Percentiles rank a stretch among this genome's conserved stretches.
Evolutionary conservation across 148 eudicot genomes (phyloP).

Genomic region (Agrostemma githago): DNA sequence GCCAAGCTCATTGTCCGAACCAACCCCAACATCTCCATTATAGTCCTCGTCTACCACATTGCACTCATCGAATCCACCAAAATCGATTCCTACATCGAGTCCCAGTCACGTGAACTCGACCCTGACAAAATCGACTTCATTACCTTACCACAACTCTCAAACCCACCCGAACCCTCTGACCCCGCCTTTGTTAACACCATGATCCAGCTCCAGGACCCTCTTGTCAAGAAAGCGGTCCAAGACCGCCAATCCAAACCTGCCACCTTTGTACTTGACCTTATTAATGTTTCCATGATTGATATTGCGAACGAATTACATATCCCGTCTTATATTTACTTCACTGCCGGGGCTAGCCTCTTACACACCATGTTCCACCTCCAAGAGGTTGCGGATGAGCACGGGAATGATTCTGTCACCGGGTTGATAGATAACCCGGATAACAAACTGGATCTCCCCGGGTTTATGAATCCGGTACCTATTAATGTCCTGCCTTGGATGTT

Average conservation of each 20-base stretch:
- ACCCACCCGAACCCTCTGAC: constrained; percentile 1
- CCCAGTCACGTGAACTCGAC: constrained; percentile 19
- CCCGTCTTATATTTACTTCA: constrained; percentile 32
- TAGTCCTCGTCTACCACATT: constrained; percentile 36
- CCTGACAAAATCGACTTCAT: constrained; percentile 7
- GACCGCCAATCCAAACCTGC: constrained; percentile 7
- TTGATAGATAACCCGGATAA: constrained; percentile 8
- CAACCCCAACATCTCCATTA: constrained; percentile 26
- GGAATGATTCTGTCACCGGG: not conserved
- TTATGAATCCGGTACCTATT: constrained; percentile 19
- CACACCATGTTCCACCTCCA: constrained; percentile 15
- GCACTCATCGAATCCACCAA: constrained; percentile 8
- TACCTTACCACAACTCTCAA: constrained; percentile 18
- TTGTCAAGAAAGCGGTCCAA: constrained; percentile 19
- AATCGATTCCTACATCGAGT: constrained; percentile 20
- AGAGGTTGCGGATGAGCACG: constrained; percentile 3
- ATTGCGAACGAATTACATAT: constrained; percentile 28
- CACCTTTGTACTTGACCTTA: constrained; percentile 31
- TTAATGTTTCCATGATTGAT: constrained; percentile 27
- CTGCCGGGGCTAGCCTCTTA: constrained; percentile 21
- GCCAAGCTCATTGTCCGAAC: constrained; percentile 38
- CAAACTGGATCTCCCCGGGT: constrained; percentile 21
- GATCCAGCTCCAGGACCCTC: constrained; percentile 24
- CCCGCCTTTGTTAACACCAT: not conserved
- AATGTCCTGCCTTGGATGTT: constrained; percentile 22